Evolutionary conservation across 345 rosid genomes (phyloP), one percentile per base, ranked within the genome.

Genomic region (Draba incana): DNA sequence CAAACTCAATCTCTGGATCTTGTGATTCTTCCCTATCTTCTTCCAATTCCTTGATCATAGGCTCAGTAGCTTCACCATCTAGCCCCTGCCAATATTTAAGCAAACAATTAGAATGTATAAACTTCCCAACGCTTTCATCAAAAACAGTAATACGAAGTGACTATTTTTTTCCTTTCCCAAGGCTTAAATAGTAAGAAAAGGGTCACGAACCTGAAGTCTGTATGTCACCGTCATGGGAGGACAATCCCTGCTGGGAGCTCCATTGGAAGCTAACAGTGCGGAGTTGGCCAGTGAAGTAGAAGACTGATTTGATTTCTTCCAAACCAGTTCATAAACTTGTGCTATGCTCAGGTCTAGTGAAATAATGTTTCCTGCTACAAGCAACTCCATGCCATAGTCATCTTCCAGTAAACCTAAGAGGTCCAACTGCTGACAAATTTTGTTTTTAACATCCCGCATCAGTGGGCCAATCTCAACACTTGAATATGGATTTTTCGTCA

Each of bases 11-110:
- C 84, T 94, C 99, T 20, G 99, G 99, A 81, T 94, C 99, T 82
- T 85, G 97, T 33, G 96, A 89, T 66, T 94, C 99, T 75, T 91
- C 99, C 79, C 97, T 91, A 72, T 91, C 99, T 81, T 94, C 99
- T 81, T 94, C 99, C 81, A 94, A 74, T 74, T 94, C 96, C 85
- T 94, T 91, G 66, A 94, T 91, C 99, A 94, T 94, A 64, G 98
- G 99, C 62, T 94, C 99, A 43, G 99, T 94, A 58, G 98, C 99
- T 87, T 94, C 99, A 74, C 99, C 99, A 80, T 94, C 99, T 59
- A 91, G 80, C 46, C 99, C 99, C 99, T 91, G 82, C 55, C 41
- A 71, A 74, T 57, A 66, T 64, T 57, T 49, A 4, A 24, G 30
- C 68, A 43, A 8, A 75, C 11, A 69, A 62, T 55, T 13, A 25